Evolutionary conservation across 805 yeast species (phyloP).

Genomic region (Kodamaea laetipori): DNA sequence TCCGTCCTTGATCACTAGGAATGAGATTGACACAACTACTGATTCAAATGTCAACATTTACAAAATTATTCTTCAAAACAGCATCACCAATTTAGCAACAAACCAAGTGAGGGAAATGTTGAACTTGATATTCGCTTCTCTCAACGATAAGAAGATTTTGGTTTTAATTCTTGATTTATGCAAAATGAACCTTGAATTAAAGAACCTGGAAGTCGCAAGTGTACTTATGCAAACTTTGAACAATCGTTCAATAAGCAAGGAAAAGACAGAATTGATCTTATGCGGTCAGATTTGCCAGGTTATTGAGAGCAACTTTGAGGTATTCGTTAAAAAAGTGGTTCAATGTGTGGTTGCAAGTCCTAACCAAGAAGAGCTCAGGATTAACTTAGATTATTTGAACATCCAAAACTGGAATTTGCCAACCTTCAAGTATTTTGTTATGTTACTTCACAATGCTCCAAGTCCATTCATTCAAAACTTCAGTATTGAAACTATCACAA

Average conservation of each 20-base stretch:
- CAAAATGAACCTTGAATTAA: constrained; percentile 6
- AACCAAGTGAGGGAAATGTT: constrained; percentile 19
- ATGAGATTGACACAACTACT: not conserved
- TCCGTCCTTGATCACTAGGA: constrained; percentile 8
- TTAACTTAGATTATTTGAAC: constrained; percentile 21
- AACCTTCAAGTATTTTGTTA: constrained; percentile 33
- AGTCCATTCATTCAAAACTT: constrained; percentile 28
- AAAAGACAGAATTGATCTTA: constrained; percentile 22
- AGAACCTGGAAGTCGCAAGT: constrained; percentile 15
- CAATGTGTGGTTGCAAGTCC: constrained; percentile 34
- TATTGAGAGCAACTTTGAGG: constrained; percentile 23
- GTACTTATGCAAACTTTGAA: constrained; percentile 23
- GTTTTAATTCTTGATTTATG: constrained; percentile 13
- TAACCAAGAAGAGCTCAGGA: constrained; percentile 29
- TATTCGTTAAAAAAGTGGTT: constrained; percentile 35
- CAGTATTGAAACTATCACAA: constrained; percentile 23
- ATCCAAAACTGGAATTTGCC: constrained; percentile 33
- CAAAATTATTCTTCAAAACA: constrained; percentile 14
- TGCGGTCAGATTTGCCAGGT: constrained; percentile 25
- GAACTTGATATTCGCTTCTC: constrained; percentile 14
- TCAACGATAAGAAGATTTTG: constrained; percentile 8
- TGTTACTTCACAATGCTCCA: constrained; percentile 40
- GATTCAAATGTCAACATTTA: constrained; percentile 17
- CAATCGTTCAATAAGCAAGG: constrained; percentile 18
- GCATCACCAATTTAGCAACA: constrained; percentile 12